phyloP scores from a whole-genome alignment of 2,329 filamentous ascomycete genomes.

The Alternaria solani region DNA sequence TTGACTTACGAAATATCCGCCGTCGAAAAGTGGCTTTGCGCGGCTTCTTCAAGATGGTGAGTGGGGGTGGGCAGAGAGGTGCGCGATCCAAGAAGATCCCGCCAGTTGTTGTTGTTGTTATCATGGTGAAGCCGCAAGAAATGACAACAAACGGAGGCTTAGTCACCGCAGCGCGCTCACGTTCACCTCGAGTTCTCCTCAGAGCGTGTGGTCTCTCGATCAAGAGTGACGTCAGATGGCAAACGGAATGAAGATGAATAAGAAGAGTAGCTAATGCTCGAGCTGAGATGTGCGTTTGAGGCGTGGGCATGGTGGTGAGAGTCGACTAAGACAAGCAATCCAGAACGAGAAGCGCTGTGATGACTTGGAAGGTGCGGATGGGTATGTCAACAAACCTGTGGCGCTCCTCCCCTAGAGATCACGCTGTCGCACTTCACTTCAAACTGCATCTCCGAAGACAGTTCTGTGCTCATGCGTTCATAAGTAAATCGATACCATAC shows the following conservation, averaged over 20 bases:
- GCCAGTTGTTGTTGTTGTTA: slow-evolving; percentile 15
- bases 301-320: background rate
- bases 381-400: slow-evolving; percentile 5
- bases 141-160: slow-evolving; percentile 13
- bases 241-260: slow-evolving; percentile 5
- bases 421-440: background rate
- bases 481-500: background rate
- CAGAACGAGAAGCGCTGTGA: background rate
- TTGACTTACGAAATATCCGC: slow-evolving; percentile 35
- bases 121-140: slow-evolving; percentile 21
- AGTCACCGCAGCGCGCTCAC: slow-evolving; percentile 16
- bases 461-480: background rate
- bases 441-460: background rate
- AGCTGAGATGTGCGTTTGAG: slow-evolving; percentile 1
- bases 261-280: slow-evolving; percentile 12
- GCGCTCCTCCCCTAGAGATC: background rate
- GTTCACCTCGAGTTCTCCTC: slow-evolving; percentile 10
- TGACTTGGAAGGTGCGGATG: slow-evolving; percentile 6
- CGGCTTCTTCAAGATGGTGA: slow-evolving; percentile 41
- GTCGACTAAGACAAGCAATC: background rate
- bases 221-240: background rate
- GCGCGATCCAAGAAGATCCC: slow-evolving; percentile 20
- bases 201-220: background rate
- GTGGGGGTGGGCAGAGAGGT: slow-evolving; percentile 37
- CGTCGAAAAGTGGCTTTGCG: slow-evolving; percentile 38